These are phyloP conservation scores for Leccinum boreale DNA, from an alignment of 768 basidiomycete species.

Conservation along the genomic window DNA sequence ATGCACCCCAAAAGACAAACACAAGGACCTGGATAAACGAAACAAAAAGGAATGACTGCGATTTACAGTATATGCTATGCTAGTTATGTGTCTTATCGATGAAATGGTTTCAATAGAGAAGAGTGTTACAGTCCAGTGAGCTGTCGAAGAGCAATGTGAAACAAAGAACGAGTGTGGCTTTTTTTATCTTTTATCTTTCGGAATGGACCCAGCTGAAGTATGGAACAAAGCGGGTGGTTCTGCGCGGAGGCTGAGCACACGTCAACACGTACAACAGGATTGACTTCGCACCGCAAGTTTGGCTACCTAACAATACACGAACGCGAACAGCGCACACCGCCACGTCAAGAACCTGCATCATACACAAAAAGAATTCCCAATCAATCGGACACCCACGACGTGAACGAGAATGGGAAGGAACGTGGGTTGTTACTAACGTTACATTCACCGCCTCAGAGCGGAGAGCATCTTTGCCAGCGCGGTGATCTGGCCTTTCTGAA, in stretches of 20 bases:
- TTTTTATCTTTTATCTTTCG: conserved; percentile 22
- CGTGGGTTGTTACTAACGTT: conserved; percentile 23
- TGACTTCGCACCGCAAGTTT: conserved; percentile 40
- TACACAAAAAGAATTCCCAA: conserved; percentile 12
- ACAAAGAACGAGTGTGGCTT: conserved; percentile 24
- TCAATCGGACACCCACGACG: conserved; percentile 4
- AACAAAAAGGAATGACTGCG: conserved; percentile 29
- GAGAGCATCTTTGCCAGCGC: conserved; percentile 91
- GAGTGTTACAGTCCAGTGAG: conserved; percentile 28
- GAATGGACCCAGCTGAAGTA: conserved; percentile 16
- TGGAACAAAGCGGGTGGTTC: conserved; percentile 1
- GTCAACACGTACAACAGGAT: conserved; percentile 20
- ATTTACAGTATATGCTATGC: conserved; percentile 27
- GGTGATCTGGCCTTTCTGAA: conserved; percentile 87
- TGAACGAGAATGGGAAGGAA: neutral
- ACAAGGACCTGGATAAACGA: conserved; percentile 6
- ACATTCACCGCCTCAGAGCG: conserved; percentile 60
- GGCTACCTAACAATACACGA: conserved; percentile 55
- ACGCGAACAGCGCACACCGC: conserved; percentile 31
- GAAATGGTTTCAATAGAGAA: conserved; percentile 15
- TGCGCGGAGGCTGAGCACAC: conserved; percentile 21
- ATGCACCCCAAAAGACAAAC: conserved; percentile 23
- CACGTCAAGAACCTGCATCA: conserved; percentile 32
- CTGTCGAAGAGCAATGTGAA: conserved; percentile 13
- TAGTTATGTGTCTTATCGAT: conserved; percentile 22